These are phyloP conservation scores for Kwoniella sp. DNA, from an alignment of 768 basidiomycete species.

Conservation along the genomic window DNA sequence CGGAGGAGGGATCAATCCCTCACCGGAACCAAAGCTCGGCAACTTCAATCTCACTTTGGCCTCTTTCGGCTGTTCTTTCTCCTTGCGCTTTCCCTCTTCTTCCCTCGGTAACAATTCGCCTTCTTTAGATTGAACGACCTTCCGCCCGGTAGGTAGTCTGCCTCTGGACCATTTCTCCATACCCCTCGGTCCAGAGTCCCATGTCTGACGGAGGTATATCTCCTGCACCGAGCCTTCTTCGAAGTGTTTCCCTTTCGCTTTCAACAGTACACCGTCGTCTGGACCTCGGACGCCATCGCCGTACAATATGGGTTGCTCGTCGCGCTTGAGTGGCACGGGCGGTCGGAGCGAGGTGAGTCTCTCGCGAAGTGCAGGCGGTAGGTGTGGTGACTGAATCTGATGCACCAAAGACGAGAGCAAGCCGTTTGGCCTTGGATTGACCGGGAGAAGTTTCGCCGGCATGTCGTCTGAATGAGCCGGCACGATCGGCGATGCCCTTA, in stretches of 20 bases:
- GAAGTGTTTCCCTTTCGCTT: conserved; percentile 38
- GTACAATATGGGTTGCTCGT: conserved; percentile 36
- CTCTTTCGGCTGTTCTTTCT: conserved; percentile 8
- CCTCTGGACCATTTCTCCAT: conserved; percentile 35
- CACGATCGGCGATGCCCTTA: conserved; percentile 25
- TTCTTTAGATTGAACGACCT: conserved; percentile 34
- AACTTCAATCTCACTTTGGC: conserved; percentile 18
- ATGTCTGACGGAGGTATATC: conserved; percentile 33
- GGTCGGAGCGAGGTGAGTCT: conserved; percentile 42
- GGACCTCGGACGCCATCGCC: conserved; percentile 42
- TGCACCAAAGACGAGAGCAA: conserved; percentile 32
- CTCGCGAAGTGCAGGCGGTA: conserved; percentile 38
- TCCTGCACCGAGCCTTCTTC: conserved; percentile 13
- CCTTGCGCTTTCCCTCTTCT: conserved; percentile 3
- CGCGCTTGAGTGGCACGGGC: conserved; percentile 28
- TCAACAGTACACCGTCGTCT: conserved; percentile 27
- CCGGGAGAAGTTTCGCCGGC: conserved; percentile 18
- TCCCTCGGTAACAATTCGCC: conserved; percentile 38
- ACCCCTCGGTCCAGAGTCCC: conserved; percentile 42
- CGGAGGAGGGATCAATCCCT: neutral
- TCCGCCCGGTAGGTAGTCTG: conserved; percentile 39
- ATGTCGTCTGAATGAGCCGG: conserved; percentile 31
- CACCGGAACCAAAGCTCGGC: conserved; percentile 9
- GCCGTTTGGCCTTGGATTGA: conserved; percentile 31
- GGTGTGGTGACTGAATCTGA: conserved; percentile 39